Evolutionary conservation across 2,329 filamentous ascomycete species (phyloP), one percentile per base, ranked within the genome.

Genomic region (Colletotrichum sp.): DNA sequence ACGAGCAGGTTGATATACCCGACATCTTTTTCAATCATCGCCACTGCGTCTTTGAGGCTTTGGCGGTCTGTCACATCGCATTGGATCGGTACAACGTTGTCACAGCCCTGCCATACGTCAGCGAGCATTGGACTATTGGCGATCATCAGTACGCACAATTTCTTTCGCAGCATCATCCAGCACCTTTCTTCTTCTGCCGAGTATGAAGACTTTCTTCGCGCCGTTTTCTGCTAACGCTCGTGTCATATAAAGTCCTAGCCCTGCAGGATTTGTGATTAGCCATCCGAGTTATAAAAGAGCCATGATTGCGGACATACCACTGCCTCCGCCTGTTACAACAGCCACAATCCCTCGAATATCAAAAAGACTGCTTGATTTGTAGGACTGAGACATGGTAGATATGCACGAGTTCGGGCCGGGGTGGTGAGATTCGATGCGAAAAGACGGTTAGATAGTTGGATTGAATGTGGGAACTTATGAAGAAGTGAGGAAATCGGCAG

Each of bases 271-370:
- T 30, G 16, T 60, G 26, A 4, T 30, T 7, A 60, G 24, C 21
- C 9, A 52, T 4, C n/a, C 6, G 3, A n/a, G 15, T 13, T 6
- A 28, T 30, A 0, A 9, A 7, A 7, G 26, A 13, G 16, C 3
- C 18, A 18, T n/a, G 15, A 5, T 60, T 21, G 44, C 55, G 10
- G 15, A 60, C 26, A 18, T 60, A 60, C 21, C 26, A 7, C 57
- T 28, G 16, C 57, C 57, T 3, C 16, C 57, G 16, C 57, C 57
- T 2, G 57, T 60, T 21, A 60, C 26, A 3, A 60, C 57, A 60
- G 57, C 57, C 7, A 60, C 18, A 3, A 60, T 60, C 6, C 57
- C 57, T n/a, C 24, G 16, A 13, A 18, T 30, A 15, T 60, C 57
- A n/a, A 60, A 60, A 26, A 60, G 28, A 18, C 1, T 60, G 5